These are phyloP conservation scores for Aspergillus fructus DNA, from an alignment of 2,329 filamentous ascomycete genomes.

Conservation along the genomic window DNA sequence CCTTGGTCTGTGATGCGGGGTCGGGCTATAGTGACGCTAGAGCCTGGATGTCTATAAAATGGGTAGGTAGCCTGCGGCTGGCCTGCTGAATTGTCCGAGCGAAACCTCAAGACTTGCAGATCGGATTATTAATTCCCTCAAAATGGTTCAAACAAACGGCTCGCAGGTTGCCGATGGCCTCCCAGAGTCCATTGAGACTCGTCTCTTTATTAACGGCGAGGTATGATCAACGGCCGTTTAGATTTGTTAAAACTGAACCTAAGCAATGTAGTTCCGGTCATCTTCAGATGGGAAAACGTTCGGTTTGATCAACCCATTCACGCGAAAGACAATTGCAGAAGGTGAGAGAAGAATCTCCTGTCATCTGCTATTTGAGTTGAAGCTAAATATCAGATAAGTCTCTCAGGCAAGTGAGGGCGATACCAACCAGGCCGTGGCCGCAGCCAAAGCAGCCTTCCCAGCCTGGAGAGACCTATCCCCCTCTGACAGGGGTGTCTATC, in stretches of 20 bases:
- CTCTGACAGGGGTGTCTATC: conserved; percentile 28
- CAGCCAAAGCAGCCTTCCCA: conserved; percentile 39
- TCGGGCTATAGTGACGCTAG: too few relatives aligned
- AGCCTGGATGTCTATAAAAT: too few relatives aligned
- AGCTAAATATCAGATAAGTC: not conserved
- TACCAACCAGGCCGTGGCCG: conserved; percentile 36
- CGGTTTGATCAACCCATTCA: conserved; percentile 30
- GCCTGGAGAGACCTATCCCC: conserved; percentile 39
- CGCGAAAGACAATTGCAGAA: conserved; percentile 28
- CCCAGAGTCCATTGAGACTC: conserved; percentile 26
- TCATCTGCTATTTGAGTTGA: not conserved
- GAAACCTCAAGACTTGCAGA: not conserved
- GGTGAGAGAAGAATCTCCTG: conserved; percentile 16
- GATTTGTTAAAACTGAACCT: not conserved
- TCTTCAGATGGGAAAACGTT: conserved; percentile 30
- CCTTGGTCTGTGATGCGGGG: too few relatives aligned
- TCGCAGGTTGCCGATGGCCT: not conserved
- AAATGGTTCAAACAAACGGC: conserved; percentile 4
- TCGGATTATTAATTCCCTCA: not conserved
- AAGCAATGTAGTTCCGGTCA: conserved; percentile 23
- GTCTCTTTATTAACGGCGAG: conserved; percentile 35
- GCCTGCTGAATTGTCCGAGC: not conserved
- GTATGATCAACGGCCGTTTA: conserved; percentile 12
- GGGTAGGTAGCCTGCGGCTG: too few relatives aligned
- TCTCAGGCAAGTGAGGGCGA: conserved; percentile 22